Percentiles rank a stretch among this genome's conserved stretches.
These are phyloP conservation scores for Phytomonas sp. DNA, from an alignment of 208 protist species.

Conservation along the genomic window DNA sequence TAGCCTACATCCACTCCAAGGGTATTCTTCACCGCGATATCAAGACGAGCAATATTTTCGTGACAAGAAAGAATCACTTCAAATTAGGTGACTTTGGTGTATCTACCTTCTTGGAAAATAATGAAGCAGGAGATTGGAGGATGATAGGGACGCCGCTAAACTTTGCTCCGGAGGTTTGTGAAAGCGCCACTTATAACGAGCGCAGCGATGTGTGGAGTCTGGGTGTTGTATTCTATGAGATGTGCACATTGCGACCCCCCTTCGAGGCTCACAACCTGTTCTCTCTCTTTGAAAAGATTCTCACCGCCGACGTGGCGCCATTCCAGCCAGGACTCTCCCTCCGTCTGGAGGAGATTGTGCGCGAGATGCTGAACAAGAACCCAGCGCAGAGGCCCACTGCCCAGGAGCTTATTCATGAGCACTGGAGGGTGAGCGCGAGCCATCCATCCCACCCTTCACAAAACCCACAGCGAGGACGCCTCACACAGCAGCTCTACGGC, in stretches of 20 bases:
- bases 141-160: constrained; percentile 88
- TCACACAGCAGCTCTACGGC: constrained; percentile 66
- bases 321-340: constrained; percentile 64
- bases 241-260: constrained; percentile 82
- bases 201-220: constrained; percentile 94
- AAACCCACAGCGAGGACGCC: constrained; percentile 54
- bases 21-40: constrained; percentile 89
- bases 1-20: constrained; percentile 84
- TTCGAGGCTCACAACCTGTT: constrained; percentile 70
- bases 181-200: constrained; percentile 79
- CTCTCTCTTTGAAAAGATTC: constrained; percentile 61
- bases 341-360: constrained; percentile 63
- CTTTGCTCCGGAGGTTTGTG: constrained; percentile 90
- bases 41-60: constrained; percentile 91
- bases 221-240: constrained; percentile 94
- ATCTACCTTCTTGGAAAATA: constrained; percentile 62
- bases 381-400: constrained; percentile 62
- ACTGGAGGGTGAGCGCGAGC: constrained; percentile 60
- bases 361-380: constrained; percentile 69
- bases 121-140: constrained; percentile 52
- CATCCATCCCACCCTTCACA: constrained; percentile 79
- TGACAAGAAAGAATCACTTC: constrained; percentile 84
- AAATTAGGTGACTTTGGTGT: constrained; percentile 91
- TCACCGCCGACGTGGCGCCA: constrained; percentile 48
- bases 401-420: constrained; percentile 71